Percentiles rank a stretch among this genome's conserved stretches.
These are phyloP conservation scores for Starmerella cellae DNA, from an alignment of 805 yeast genomes.

Conservation along the genomic window DNA sequence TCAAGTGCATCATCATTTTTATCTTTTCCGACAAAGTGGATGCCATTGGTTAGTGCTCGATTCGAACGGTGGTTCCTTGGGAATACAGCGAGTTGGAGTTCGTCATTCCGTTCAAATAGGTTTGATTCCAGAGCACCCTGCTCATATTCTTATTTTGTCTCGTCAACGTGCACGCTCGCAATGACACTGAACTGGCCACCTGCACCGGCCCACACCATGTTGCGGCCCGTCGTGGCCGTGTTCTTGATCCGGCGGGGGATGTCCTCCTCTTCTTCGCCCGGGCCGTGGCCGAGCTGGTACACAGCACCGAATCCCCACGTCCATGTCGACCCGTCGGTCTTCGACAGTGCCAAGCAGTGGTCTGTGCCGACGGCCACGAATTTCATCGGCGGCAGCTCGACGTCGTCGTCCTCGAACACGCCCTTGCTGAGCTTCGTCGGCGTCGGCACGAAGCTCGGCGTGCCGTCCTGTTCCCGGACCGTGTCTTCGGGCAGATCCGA, in stretches of 20 bases:
- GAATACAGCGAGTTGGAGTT: too few relatives aligned
- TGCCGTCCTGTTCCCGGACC: conserved; percentile 66
- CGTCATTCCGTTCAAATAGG: too few relatives aligned
- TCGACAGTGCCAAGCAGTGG: conserved; percentile 73
- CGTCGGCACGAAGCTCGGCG: conserved; percentile 59
- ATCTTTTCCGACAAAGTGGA: too few relatives aligned
- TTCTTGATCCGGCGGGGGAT: conserved; percentile 80
- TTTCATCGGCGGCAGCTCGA: conserved; percentile 41
- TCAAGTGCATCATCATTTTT: too few relatives aligned
- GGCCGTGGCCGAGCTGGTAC: conserved; percentile 87
- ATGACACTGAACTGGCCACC: conserved; percentile 94
- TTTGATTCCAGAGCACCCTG: too few relatives aligned
- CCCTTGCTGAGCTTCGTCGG: conserved; percentile 53
- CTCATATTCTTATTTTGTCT: too few relatives aligned
- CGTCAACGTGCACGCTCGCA: conserved; percentile 41
- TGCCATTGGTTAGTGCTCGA: too few relatives aligned
- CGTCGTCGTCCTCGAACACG: conserved; percentile 21
- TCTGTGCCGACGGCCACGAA: conserved; percentile 76
- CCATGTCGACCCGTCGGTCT: conserved; percentile 64
- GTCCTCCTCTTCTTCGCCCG: conserved; percentile 70
- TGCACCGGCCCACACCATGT: conserved; percentile 63
- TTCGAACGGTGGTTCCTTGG: too few relatives aligned
- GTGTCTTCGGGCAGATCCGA: conserved; percentile 54
- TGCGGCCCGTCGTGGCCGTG: conserved; percentile 78
- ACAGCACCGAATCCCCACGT: conserved; percentile 99